Evolutionary conservation across 2,329 filamentous ascomycete genomes (phyloP), one percentile per base, ranked within the genome.

Genomic region (Arachnopeziza araneosa): DNA sequence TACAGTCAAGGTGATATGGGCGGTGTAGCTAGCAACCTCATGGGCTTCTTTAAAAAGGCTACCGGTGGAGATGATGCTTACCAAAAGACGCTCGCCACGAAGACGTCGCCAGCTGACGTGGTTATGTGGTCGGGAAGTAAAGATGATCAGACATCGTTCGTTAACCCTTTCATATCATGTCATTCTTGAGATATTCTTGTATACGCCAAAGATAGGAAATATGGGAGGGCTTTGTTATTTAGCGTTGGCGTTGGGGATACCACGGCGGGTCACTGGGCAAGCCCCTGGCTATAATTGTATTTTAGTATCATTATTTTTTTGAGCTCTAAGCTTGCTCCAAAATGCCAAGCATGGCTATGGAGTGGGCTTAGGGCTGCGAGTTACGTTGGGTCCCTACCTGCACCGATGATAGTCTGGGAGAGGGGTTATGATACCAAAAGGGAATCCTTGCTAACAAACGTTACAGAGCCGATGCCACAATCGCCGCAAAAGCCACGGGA

Each of bases 71-170:
- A 95, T 67, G 85, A 88, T 44, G 87, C 88, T 21, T 88, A 92
- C 75, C 83, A 96, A 76, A 87, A 86, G 73, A 90, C 93, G 64
- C 81, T 91, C 72, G 83, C 89, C 66, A 98, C 93, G 50, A 96
- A 96, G 78, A 98, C 95, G 19, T 95, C 89, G 58, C 88, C 93
- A 1, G 95, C 95, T 50, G 95, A 99, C 75, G 95, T 99, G 32
- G 85, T 99, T 73, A 96, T 97, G 90, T 96, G 93, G 89, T 96
- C 91, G 63, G 95, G 95, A 60, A 96, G 91, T 78, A 97, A 96
- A 76, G 95, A 99, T 72, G 85, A 88, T 63, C 95, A 98, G 77
- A 99, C 95, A 67, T 93, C 89, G 87, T 91, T 80, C 78, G 88
- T 86, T 69, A 65, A 71, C 64, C 64, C 72, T 69, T 71, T 72